Evolutionary conservation across 2,329 filamentous ascomycete species (phyloP).

Genomic region (Eutypa lata): DNA sequence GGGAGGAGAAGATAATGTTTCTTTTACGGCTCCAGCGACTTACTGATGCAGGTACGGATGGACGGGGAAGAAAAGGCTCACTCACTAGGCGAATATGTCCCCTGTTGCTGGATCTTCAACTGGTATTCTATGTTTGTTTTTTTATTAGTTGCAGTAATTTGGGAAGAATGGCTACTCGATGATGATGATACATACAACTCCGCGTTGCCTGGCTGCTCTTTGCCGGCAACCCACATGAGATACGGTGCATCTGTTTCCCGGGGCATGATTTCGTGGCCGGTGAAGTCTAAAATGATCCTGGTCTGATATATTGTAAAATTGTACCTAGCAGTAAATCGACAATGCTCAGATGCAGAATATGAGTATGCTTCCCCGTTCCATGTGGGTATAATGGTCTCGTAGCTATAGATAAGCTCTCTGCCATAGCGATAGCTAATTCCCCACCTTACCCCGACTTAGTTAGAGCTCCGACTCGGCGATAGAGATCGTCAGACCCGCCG

Average conservation of each 20-base stretch:
- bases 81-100: conserved; percentile 48
- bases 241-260: conserved; percentile 18
- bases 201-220: conserved; percentile 37
- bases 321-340: too few species aligned
- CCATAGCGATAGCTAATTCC: background rate
- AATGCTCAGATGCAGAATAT: too few species aligned
- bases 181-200: conserved; percentile 40
- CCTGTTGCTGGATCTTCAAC: conserved; percentile 53
- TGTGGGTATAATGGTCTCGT: too few species aligned
- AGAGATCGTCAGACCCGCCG: background rate
- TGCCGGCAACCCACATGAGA: conserved; percentile 39
- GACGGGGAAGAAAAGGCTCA: conserved; percentile 4
- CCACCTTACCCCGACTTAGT: background rate
- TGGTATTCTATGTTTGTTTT: conserved; percentile 39
- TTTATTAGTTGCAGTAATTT: too few species aligned
- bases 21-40: too few species aligned
- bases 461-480: background rate
- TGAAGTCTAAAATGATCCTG: too few species aligned
- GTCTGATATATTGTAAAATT: too few species aligned
- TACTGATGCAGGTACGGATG: too few species aligned
- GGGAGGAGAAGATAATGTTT: background rate
- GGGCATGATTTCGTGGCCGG: background rate
- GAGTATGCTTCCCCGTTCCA: too few species aligned
- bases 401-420: too few species aligned
- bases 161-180: too few species aligned